Conservation (phyloP, 1,139 yeast genomes). For the Wickerhamomyces sp. region DNA sequence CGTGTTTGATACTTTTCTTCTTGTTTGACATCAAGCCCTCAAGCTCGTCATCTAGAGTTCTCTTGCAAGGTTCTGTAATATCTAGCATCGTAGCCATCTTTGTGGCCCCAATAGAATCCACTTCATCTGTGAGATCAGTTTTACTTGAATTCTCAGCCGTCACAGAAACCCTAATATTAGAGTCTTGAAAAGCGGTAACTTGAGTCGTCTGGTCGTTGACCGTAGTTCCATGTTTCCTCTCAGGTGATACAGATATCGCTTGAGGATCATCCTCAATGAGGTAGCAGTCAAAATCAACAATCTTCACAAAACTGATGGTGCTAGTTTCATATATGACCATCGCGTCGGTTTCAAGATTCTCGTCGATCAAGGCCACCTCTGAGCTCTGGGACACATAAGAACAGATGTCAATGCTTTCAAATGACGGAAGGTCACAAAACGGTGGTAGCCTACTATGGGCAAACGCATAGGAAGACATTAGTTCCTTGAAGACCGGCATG, state of each 20-base stretch:
- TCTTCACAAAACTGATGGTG: no score
- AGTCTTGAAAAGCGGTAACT: no score
- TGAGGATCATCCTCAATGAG: no score
- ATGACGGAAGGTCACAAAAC: no score
- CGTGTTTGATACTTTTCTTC: constrained; percentile 1
- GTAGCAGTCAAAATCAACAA: no score
- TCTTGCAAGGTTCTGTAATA: not conserved
- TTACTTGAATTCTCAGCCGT: not conserved
- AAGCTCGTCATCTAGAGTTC: constrained; percentile 15
- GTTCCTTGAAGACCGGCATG: constrained; percentile 13
- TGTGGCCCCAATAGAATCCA: constrained; percentile 5
- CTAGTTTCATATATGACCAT: no score
- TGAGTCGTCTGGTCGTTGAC: no score
- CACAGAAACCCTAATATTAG: constrained; percentile 7
- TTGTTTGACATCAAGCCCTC: constrained; percentile 9
- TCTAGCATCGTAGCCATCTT: constrained; percentile 6
- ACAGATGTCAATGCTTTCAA: no score
- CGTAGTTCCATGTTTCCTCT: no score
- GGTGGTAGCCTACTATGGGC: no score
- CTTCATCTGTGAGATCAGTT: not conserved
- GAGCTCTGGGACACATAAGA: not conserved
- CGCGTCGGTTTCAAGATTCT: not conserved
- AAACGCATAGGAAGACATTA: constrained; percentile 8
- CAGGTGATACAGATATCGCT: no score
- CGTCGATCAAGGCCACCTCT: no score